A percentile compares a stretch with the other conserved stretches of the same genome.
Evolutionary conservation across 2,329 filamentous ascomycete species (phyloP).

Genomic region (Ascochyta clinopodiicola): DNA sequence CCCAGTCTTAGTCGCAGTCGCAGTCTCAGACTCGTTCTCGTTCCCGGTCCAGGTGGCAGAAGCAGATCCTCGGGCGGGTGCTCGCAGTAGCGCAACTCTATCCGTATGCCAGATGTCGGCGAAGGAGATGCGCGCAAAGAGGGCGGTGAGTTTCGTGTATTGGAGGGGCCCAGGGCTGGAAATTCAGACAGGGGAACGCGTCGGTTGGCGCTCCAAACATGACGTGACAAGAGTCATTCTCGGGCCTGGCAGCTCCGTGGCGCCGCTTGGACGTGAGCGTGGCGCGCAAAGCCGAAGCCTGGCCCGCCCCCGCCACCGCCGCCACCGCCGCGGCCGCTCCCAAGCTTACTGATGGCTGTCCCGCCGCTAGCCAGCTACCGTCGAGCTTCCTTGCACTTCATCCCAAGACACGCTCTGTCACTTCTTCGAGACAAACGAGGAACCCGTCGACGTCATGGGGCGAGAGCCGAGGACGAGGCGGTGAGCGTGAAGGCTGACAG

Average conservation of each 20-base stretch:
- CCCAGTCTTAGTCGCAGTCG: background rate
- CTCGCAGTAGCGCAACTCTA: slow-evolving; percentile 16
- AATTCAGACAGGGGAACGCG: slow-evolving; percentile 7
- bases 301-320: slow-evolving; percentile 11
- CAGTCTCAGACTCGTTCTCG: background rate
- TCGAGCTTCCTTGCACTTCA: slow-evolving; percentile 44
- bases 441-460: slow-evolving; percentile 2
- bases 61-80: slow-evolving; percentile 2
- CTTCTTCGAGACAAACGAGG: slow-evolving; percentile 9
- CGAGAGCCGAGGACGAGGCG: background rate
- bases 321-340: too few species aligned
- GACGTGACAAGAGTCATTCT: slow-evolving; percentile 25
- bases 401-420: slow-evolving; percentile 12
- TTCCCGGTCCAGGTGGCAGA: background rate
- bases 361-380: slow-evolving; percentile 16
- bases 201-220: slow-evolving; percentile 21
- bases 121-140: slow-evolving; percentile 19
- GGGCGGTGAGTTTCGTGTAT: slow-evolving; percentile 17
- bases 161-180: slow-evolving; percentile 8
- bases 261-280: slow-evolving; percentile 3
- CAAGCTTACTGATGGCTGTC: background rate
- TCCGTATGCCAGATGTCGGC: slow-evolving; percentile 2
- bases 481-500: slow-evolving; percentile 4
- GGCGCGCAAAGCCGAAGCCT: slow-evolving; percentile 15
- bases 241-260: slow-evolving; percentile 16